Conservation (phyloP, 805 yeast species). For the Kodamaea nitidulidarum region DNA sequence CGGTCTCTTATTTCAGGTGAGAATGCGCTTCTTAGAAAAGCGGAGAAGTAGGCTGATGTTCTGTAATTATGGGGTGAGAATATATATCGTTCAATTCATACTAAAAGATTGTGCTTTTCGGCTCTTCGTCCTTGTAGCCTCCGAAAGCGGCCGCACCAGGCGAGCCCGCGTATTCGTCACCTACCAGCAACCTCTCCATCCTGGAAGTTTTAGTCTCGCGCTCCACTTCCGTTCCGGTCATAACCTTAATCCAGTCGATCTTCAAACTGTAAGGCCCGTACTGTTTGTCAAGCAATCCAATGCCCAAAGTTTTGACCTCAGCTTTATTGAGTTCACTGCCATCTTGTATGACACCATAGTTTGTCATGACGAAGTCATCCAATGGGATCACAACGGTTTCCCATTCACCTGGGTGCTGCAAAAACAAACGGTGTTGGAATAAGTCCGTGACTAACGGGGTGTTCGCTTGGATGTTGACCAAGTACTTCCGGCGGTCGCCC, state of each 20-base stretch:
- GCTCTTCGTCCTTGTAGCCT: constrained; percentile 27
- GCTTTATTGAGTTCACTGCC: constrained; percentile 56
- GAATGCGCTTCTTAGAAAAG: no score
- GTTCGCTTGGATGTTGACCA: constrained; percentile 78
- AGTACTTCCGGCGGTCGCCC: constrained; percentile 69
- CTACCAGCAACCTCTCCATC: constrained; percentile 14
- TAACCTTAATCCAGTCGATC: constrained; percentile 69
- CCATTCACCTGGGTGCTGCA: constrained; percentile 73
- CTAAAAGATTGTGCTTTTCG: constrained; percentile 32
- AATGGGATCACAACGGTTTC: constrained; percentile 78
- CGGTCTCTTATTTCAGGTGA: no score
- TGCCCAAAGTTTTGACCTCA: constrained; percentile 67
- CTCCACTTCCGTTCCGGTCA: constrained; percentile 51
- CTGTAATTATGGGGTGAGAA: no score
- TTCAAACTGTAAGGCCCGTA: constrained; percentile 71
- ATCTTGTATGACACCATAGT: constrained; percentile 63
- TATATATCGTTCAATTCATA: constrained; percentile 4
- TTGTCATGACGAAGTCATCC: constrained; percentile 76
- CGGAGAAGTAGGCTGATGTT: no score
- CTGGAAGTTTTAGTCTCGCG: constrained; percentile 38
- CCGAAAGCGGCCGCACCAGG: constrained; percentile 12
- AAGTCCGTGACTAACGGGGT: constrained; percentile 73
- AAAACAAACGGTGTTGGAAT: constrained; percentile 75
- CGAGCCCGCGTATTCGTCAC: constrained; percentile 8
- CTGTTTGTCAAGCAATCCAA: constrained; percentile 73